Conservation (phyloP, 2,329 filamentous ascomycete genomes). For the Claviceps purpurea region DNA sequence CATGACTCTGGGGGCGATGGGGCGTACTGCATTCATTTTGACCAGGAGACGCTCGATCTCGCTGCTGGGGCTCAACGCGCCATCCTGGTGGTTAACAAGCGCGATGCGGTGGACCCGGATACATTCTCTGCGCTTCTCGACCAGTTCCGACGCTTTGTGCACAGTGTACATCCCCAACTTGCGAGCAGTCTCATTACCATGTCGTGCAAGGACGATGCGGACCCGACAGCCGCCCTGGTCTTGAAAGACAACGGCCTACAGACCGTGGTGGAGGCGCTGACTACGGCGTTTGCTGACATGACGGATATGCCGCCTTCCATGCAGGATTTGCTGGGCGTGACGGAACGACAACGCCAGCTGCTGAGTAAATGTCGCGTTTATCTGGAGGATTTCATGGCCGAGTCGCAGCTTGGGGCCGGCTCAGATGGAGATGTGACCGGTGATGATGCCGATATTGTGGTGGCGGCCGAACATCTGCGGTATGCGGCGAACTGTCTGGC, state of each 20-base stretch:
- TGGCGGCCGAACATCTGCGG: slow-evolving; percentile 80
- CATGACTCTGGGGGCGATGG: slow-evolving; percentile 12
- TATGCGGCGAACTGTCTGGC: slow-evolving; percentile 69
- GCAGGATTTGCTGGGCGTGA: slow-evolving; percentile 79
- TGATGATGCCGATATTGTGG: slow-evolving; percentile 63
- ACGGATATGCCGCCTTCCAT: slow-evolving; percentile 58
- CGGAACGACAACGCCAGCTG: slow-evolving; percentile 74
- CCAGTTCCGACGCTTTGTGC: slow-evolving; percentile 21
- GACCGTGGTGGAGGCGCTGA: slow-evolving; percentile 51
- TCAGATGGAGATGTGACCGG: slow-evolving; percentile 8
- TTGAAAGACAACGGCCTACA: slow-evolving; percentile 50
- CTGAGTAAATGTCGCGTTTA: slow-evolving; percentile 59
- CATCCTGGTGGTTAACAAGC: slow-evolving; percentile 50
- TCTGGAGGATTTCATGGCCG: slow-evolving; percentile 58
- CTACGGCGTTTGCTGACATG: slow-evolving; percentile 54
- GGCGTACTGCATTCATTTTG: slow-evolving; percentile 32
- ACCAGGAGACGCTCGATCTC: slow-evolving; percentile 41
- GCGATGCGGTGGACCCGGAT: slow-evolving; percentile 30
- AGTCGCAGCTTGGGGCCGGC: slow-evolving; percentile 29
- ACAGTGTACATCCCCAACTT: slow-evolving; percentile 12
- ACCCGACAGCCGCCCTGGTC: slow-evolving; percentile 19
- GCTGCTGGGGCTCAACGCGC: slow-evolving; percentile 34
- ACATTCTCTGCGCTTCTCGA: slow-evolving; percentile 25
- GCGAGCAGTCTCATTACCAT: slow-evolving; percentile 32
- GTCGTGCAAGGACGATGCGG: slow-evolving; percentile 52